Conservation (phyloP, 768 basidiomycete genomes). For the Favolaschia claudopus region DNA sequence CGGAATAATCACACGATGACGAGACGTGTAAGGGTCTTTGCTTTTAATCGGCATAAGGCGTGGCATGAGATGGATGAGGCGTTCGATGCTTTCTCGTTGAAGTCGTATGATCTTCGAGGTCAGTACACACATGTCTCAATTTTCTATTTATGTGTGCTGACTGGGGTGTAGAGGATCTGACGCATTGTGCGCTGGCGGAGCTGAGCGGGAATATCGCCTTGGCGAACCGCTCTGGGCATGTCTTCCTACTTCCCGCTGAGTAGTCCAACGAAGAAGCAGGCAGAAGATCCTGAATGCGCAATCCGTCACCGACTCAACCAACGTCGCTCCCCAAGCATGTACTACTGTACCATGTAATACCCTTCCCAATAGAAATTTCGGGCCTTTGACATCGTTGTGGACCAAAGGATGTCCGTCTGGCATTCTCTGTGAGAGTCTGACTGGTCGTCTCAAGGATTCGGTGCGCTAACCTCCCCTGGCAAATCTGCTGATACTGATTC, state of each 20-base stretch:
- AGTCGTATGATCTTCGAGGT: constrained; percentile 41
- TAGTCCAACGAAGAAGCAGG: no score
- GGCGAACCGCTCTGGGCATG: constrained; percentile 32
- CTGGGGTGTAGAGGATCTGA: constrained; percentile 33
- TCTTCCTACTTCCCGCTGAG: constrained; percentile 25
- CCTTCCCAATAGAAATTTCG: no score
- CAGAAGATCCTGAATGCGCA: no score
- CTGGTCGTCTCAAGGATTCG: no score
- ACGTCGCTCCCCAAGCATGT: no score
- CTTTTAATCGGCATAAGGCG: not conserved
- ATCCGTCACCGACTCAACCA: no score
- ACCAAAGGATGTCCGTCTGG: no score
- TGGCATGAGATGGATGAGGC: constrained; percentile 22
- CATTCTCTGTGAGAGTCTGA: no score
- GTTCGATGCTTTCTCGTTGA: constrained; percentile 20
- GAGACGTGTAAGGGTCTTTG: constrained; percentile 12
- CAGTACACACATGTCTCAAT: not conserved
- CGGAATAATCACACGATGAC: constrained; percentile 32
- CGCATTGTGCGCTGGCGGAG: constrained; percentile 40
- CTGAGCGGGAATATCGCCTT: constrained; percentile 37
- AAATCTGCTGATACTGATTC: no score
- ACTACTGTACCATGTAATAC: no score
- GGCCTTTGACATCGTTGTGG: no score
- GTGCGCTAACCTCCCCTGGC: no score
- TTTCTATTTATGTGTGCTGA: not conserved